Base-by-base conservation (phyloP, 2,329 filamentous ascomycete species). In the Phialemoniopsis sp. region DNA sequence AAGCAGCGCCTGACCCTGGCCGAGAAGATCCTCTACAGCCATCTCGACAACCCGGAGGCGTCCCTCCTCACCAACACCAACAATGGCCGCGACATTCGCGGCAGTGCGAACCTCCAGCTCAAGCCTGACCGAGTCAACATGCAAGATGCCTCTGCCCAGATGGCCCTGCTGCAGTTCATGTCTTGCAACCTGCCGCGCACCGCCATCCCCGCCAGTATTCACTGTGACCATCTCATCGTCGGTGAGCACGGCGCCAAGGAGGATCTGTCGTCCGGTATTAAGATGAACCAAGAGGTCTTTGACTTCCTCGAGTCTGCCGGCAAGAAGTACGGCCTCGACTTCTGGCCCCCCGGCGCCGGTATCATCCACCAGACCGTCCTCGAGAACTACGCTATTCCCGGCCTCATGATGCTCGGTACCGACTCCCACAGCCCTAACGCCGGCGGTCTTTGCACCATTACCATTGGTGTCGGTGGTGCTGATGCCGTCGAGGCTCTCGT, bases 81-180 rank as follows among this genome's bases (percentile, higher is more conserved):
- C 63, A 88, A 90, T 76, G 91, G 90, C 50, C 78, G 78, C 37
- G 78, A 85, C 55, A 85, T 98, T 46, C 82, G 93, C 32, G 91
- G 91, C 50, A 82, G 82, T 57, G 90, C 89, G 37, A 97, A 95
- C 60, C 76, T 98, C 66, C 95, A 95, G 72, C 85, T 98, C 63
- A 95, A 95, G 66, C 93, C 93, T 16, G 93, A 98, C 63, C 81
- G 93, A 38, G 93, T 97, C 52, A 94, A 94, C 48, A 98, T 98
- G 93, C 93, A 98, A 67, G 93, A 98, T 71, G 93, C 93, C 13
- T 95, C 89, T 21, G 93, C 93, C 6, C 93, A 98, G 70, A 98
- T 98, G 93, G 93, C 93, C 2, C 72, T 98, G 48, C 71, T 98
- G 53, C 93, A 98, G 67, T 98, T 98, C 75, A 98, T 98, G 91